These are phyloP conservation scores for Filosporella fistucella DNA, from an alignment of 495 filamentous ascomycete species.

Conservation along the genomic window DNA sequence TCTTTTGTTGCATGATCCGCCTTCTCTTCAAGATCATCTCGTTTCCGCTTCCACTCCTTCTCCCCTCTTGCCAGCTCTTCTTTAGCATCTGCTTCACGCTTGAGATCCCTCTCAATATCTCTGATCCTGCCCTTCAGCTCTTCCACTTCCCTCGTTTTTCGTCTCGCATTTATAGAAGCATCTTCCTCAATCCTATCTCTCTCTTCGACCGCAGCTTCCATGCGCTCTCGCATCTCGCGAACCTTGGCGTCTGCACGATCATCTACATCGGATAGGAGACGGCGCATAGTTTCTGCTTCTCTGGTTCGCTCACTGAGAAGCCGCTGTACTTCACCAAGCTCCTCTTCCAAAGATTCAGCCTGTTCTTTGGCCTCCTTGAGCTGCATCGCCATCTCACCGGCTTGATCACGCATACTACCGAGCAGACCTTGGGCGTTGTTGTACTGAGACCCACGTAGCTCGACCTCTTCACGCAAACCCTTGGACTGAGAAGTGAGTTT, in stretches of 20 bases:
- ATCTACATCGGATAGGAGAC: constrained; percentile 83
- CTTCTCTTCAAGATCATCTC: constrained; percentile 68
- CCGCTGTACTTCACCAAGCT: constrained; percentile 81
- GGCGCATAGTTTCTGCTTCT: constrained; percentile 92
- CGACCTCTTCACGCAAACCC: constrained; percentile 72
- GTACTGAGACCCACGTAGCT: constrained; percentile 81
- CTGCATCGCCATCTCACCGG: constrained; percentile 81
- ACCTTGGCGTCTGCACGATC: constrained; percentile 72
- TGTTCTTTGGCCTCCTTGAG: constrained; percentile 84
- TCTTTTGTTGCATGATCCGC: constrained; percentile 67
- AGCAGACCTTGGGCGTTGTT: constrained; percentile 79
- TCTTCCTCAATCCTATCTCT: constrained; percentile 91
- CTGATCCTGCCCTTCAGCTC: constrained; percentile 74
- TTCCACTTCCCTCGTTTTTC: constrained; percentile 77
- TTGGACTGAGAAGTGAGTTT: constrained; percentile 60
- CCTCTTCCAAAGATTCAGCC: constrained; percentile 87
- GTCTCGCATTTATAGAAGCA: constrained; percentile 68
- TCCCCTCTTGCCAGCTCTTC: constrained; percentile 66
- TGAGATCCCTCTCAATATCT: constrained; percentile 74
- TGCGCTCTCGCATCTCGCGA: constrained; percentile 81
- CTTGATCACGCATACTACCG: constrained; percentile 89
- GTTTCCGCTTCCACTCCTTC: constrained; percentile 61
- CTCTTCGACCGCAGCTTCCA: constrained; percentile 88
- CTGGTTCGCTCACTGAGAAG: constrained; percentile 89
- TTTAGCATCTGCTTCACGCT: constrained; percentile 61